Percentiles rank a stretch among this genome's conserved stretches.
Conservation (phyloP, 495 filamentous ascomycete species). For the Penicillium simplicissimum region DNA sequence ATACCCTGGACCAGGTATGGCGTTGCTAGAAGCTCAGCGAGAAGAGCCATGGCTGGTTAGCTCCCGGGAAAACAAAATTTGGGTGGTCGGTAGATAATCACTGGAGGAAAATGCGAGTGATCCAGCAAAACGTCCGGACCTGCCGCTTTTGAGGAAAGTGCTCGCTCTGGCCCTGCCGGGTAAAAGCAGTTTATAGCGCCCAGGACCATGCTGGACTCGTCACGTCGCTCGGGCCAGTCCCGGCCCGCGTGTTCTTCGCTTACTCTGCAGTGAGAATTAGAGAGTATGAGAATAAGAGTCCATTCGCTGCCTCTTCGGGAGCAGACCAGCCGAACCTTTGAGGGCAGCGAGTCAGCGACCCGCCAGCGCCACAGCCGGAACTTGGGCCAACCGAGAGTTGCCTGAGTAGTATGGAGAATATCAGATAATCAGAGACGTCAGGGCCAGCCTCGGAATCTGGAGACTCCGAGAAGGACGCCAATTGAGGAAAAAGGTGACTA, state of each 20-base stretch:
- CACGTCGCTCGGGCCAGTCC: constrained; percentile 1
- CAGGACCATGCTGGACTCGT: background rate
- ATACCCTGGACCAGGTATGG: constrained; percentile 26
- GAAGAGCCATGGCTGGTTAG: constrained; percentile 24
- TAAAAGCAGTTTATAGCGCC: background rate
- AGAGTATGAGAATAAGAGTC: background rate
- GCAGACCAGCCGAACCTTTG: background rate
- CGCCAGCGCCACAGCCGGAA: constrained; percentile 7
- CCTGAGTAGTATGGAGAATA: too few species aligned
- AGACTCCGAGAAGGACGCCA: constrained; percentile 5
- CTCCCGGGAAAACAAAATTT: background rate
- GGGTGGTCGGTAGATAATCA: background rate
- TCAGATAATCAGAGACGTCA: background rate
- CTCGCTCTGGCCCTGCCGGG: background rate
- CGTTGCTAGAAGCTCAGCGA: constrained; percentile 27
- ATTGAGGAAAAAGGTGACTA: background rate
- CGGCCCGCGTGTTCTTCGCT: background rate
- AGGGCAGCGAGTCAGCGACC: background rate
- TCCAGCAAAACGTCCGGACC: background rate
- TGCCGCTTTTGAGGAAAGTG: background rate
- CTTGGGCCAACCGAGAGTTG: background rate
- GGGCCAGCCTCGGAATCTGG: background rate
- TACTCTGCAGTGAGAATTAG: background rate
- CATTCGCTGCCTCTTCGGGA: background rate
- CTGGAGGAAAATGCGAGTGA: background rate